Conservation (phyloP, 768 basidiomycete genomes). For the Daedaleopsis nitida region DNA sequence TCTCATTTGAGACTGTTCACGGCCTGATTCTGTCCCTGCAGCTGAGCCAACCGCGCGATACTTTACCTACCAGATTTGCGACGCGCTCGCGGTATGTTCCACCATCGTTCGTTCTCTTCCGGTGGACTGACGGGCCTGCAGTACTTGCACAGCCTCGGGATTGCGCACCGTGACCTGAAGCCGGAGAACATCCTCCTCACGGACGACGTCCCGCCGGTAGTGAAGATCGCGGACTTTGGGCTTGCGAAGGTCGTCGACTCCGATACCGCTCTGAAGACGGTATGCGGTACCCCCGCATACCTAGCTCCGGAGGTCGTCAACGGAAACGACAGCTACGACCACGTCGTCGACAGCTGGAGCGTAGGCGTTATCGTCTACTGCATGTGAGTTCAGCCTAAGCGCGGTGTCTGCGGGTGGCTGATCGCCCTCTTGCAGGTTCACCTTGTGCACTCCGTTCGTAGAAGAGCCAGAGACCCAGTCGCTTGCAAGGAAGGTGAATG, state of each 20-base stretch:
- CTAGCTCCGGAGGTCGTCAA: slow-evolving; percentile 89
- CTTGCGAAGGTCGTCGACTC: slow-evolving; percentile 86
- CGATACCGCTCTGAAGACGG: too few relatives aligned
- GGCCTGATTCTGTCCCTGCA: slow-evolving; percentile 21
- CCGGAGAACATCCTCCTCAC: slow-evolving; percentile 91
- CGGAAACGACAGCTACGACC: slow-evolving; percentile 73
- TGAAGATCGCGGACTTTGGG: slow-evolving; percentile 95
- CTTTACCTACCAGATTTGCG: slow-evolving; percentile 81
- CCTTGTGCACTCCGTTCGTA: slow-evolving; percentile 75
- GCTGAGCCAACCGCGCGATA: slow-evolving; percentile 59
- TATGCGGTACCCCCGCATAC: slow-evolving; percentile 95
- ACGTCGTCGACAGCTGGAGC: slow-evolving; percentile 93
- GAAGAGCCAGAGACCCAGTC: slow-evolving; percentile 59
- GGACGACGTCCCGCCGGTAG: slow-evolving; percentile 58
- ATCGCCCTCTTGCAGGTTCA: slow-evolving; percentile 61
- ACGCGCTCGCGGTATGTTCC: slow-evolving; percentile 63
- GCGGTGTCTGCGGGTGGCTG: too few relatives aligned
- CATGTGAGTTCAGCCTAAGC: slow-evolving; percentile 72
- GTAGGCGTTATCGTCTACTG: slow-evolving; percentile 91
- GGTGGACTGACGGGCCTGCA: slow-evolving; percentile 39
- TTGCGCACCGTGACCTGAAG: slow-evolving; percentile 92
- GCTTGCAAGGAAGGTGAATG: slow-evolving; percentile 58
- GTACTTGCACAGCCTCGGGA: slow-evolving; percentile 72
- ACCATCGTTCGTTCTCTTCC: background rate
- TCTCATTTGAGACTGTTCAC: background rate